Conservation (phyloP, 129 eudicot species). For the Lactuca sativa region DNA sequence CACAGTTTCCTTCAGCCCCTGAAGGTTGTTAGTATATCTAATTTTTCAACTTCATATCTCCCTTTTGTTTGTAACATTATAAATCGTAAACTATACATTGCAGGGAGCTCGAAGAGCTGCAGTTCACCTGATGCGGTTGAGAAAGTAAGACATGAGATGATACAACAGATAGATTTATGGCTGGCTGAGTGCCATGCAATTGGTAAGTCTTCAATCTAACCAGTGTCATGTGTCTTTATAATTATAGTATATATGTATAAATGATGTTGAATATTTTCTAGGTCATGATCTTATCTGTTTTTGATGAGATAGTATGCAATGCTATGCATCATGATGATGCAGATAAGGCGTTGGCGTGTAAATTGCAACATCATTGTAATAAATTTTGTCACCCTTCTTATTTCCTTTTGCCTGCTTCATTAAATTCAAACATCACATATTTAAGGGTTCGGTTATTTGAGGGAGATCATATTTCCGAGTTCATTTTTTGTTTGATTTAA, state of each 20-base stretch:
- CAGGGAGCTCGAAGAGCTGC: neutral
- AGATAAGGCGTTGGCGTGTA: neutral
- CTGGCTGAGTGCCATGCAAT: neutral
- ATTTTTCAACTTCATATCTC: neutral
- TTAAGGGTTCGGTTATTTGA: too few species aligned
- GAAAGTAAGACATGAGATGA: neutral
- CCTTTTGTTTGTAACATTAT: too few species aligned
- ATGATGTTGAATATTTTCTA: neutral
- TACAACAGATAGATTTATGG: neutral
- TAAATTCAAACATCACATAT: too few species aligned
- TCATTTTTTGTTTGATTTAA: too few species aligned
- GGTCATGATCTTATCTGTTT: neutral
- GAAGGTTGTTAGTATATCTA: conserved; percentile 56
- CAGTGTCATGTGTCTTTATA: too few species aligned
- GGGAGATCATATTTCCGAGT: too few species aligned
- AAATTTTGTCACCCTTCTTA: too few species aligned
- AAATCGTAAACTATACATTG: neutral
- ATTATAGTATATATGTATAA: neutral
- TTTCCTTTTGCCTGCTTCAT: too few species aligned
- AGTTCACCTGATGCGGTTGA: neutral
- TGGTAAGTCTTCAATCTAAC: neutral
- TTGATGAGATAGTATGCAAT: too few species aligned
- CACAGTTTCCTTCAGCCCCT: conserved; percentile 79
- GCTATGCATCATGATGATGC: too few species aligned
- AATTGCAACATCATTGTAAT: too few species aligned